Percentiles rank a stretch among this genome's conserved stretches.
Conservation (phyloP, 2,329 filamentous ascomycete species). For the Sporothrix brasiliensis region DNA sequence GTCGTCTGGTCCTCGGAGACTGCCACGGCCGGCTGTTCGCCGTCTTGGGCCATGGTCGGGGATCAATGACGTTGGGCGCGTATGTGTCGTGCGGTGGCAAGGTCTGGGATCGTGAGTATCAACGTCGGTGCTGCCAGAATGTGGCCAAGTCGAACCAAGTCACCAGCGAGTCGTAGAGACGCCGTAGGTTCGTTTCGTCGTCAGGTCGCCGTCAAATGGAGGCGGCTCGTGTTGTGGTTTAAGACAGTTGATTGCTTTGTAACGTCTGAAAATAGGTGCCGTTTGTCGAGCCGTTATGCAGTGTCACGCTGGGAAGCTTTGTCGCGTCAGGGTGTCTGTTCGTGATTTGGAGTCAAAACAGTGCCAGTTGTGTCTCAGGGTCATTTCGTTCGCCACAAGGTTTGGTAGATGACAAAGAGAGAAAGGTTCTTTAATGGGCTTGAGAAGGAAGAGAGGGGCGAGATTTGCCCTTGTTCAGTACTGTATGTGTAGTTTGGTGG, state of each 20-base stretch:
- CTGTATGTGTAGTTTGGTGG: neutral
- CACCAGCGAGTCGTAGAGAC: too few relatives aligned
- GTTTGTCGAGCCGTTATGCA: constrained; percentile 16
- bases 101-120: neutral
- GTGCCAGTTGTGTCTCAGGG: neutral
- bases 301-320: neutral
- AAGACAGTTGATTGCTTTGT: neutral
- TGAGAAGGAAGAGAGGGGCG: neutral
- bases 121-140: too few relatives aligned
- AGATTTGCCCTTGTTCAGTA: neutral
- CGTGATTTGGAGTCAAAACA: neutral
- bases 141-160: neutral
- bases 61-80: neutral
- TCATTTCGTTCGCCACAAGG: neutral
- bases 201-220: neutral
- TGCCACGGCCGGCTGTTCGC: constrained; percentile 22
- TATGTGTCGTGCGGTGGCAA: neutral
- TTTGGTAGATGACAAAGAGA: constrained; percentile 3
- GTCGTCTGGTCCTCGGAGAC: neutral
- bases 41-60: constrained; percentile 22
- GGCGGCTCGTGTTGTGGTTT: neutral
- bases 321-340: neutral
- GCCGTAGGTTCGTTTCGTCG: neutral
- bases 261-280: neutral
- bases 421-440: neutral